phyloP scores from a whole-genome alignment of 805 yeast species.

The Candida maris region DNA sequence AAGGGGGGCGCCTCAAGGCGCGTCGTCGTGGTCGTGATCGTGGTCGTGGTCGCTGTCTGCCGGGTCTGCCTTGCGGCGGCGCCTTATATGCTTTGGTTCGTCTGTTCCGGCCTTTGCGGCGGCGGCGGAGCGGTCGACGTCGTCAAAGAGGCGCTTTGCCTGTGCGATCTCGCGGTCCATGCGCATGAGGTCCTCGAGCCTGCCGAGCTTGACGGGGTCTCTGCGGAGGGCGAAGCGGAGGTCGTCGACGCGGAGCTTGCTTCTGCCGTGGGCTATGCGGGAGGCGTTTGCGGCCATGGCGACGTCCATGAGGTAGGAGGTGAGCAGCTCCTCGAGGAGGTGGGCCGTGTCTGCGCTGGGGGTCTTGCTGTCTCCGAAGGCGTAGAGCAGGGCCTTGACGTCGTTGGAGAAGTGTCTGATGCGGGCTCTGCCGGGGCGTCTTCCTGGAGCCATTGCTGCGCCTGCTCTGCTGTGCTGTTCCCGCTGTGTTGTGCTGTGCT shows the following conservation, averaged over 20 bases:
- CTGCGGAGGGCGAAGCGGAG: constrained; percentile 65
- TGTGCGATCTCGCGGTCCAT: constrained; percentile 59
- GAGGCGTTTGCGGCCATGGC: constrained; percentile 49
- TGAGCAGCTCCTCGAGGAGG: constrained; percentile 62
- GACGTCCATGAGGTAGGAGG: constrained; percentile 58
- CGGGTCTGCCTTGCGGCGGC: constrained; percentile 5
- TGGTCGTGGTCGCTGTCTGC: too few species aligned
- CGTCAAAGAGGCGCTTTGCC: constrained; percentile 67
- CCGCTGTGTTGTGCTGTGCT: too few species aligned
- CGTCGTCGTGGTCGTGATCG: too few species aligned
- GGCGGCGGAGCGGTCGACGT: constrained; percentile 44
- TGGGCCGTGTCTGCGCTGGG: constrained; percentile 66
- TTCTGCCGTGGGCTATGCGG: constrained; percentile 46
- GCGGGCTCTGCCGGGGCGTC: constrained; percentile 1
- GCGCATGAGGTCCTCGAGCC: constrained; percentile 60
- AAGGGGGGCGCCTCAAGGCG: too few species aligned
- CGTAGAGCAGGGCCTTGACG: constrained; percentile 57
- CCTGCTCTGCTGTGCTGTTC: background rate
- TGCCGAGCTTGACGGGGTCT: constrained; percentile 64
- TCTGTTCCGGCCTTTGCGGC: constrained; percentile 1
- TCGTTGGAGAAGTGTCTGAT: constrained; percentile 35
- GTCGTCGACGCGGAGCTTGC: constrained; percentile 67
- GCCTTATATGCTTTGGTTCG: background rate
- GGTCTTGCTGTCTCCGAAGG: constrained; percentile 68
- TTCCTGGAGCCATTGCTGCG: background rate